Conservation (phyloP, 331 rosid species). For the Acacia concinna region DNA sequence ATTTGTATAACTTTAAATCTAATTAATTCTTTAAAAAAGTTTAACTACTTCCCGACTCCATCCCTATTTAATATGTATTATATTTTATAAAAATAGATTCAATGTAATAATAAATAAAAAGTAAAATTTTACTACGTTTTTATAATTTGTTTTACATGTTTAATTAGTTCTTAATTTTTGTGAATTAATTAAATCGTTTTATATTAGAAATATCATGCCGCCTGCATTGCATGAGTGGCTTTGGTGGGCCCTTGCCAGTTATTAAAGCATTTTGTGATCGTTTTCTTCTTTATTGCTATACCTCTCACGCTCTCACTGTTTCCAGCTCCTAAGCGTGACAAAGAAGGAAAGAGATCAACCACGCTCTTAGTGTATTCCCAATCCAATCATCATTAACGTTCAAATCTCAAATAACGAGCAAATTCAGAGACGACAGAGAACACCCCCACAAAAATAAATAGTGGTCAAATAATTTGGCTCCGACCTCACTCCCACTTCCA, state of each 20-base stretch:
- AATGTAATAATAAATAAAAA: no score
- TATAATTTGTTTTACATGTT: no score
- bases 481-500: conserved; percentile 1
- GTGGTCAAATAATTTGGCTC: conserved; percentile 30
- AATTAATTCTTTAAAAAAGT: no score
- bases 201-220: no score
- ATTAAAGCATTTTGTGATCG: neutral
- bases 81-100: no score
- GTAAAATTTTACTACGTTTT: no score
- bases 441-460: neutral
- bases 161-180: no score
- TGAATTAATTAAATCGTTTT: no score
- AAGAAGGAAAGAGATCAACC: neutral
- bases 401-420: conserved; percentile 32
- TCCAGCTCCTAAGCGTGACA: conserved; percentile 41
- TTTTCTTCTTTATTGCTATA: conserved; percentile 4
- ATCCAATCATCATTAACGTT: conserved; percentile 35
- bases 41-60: no score
- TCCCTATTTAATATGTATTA: no score
- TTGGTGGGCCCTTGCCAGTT: conserved; percentile 42
- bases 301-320: neutral
- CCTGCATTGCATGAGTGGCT: conserved; percentile 10
- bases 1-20: no score
- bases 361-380: neutral
- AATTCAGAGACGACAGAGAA: conserved; percentile 7